phyloP scores from a whole-genome alignment of 148 eudicot species.

The Silene latifolia region DNA sequence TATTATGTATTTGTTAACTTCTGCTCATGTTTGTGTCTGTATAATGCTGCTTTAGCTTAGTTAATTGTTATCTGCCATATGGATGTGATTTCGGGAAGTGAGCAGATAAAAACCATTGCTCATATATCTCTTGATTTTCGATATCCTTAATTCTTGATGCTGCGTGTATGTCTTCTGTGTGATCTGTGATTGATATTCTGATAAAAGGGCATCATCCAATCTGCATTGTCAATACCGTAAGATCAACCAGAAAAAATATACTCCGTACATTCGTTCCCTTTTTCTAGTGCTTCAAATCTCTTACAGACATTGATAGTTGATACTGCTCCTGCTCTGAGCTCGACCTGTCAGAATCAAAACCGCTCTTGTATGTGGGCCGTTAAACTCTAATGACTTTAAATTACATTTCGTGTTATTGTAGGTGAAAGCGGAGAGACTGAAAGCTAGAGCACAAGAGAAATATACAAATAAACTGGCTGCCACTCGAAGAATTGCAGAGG shows the following conservation, averaged over 20 bases:
- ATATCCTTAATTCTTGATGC: neutral
- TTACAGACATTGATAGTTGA: no score
- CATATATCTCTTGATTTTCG: neutral
- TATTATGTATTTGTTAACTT: neutral
- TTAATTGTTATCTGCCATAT: no score
- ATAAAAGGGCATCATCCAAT: neutral
- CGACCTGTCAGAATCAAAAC: no score
- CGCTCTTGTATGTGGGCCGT: no score
- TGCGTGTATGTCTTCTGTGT: neutral
- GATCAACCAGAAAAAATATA: no score
- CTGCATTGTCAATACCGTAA: neutral
- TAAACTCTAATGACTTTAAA: neutral
- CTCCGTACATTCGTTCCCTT: no score
- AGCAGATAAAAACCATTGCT: neutral
- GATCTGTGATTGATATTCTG: neutral
- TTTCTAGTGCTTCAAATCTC: no score
- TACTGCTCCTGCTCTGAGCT: no score
- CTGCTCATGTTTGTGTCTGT: neutral
- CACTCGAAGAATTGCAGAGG: conserved; percentile 81
- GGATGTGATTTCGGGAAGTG: neutral
- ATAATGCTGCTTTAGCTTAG: neutral
- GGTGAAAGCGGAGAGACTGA: conserved; percentile 85
- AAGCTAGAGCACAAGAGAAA: conserved; percentile 87
- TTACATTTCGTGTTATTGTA: conserved; percentile 3
- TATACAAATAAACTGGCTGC: conserved; percentile 68